phyloP scores from a whole-genome alignment of 177 flowering plant species.

The Telopea speciosissima region DNA sequence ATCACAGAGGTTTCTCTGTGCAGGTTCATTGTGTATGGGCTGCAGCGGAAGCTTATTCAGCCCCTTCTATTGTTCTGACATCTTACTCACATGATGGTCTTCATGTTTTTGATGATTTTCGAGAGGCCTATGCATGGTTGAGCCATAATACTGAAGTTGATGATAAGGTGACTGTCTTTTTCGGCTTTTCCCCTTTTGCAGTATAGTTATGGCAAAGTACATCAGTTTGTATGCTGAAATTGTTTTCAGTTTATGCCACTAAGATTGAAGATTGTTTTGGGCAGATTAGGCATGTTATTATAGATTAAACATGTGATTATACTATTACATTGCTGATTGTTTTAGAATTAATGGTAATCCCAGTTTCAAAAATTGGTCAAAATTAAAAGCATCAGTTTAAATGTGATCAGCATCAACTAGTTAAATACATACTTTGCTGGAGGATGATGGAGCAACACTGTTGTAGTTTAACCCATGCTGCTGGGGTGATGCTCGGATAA shows the following conservation, averaged over 20 bases:
- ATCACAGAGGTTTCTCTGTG: conserved; percentile 16
- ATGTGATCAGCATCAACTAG: neutral
- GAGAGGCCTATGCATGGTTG: conserved; percentile 99
- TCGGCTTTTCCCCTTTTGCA: neutral
- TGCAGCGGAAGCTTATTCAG: conserved; percentile 99
- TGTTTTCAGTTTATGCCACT: too few species aligned
- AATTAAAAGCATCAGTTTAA: neutral
- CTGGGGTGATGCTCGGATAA: neutral
- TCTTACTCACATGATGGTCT: conserved; percentile 81
- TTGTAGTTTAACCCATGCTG: neutral
- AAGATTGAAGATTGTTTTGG: too few species aligned
- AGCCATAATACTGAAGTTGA: conserved; percentile 95
- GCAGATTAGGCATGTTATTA: too few species aligned
- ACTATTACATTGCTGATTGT: neutral
- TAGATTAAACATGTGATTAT: neutral
- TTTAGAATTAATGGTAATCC: neutral
- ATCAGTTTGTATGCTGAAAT: too few species aligned
- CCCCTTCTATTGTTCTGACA: conserved; percentile 95
- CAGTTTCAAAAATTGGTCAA: neutral
- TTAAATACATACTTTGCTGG: too few species aligned
- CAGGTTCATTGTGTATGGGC: conserved; percentile 99
- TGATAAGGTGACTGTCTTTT: conserved; percentile 88
- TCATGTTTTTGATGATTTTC: conserved; percentile 98
- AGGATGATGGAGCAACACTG: neutral
- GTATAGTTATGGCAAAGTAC: too few species aligned